phyloP scores from a whole-genome alignment of 2,329 filamentous ascomycete genomes.

The Fusarium sulawesiense region DNA sequence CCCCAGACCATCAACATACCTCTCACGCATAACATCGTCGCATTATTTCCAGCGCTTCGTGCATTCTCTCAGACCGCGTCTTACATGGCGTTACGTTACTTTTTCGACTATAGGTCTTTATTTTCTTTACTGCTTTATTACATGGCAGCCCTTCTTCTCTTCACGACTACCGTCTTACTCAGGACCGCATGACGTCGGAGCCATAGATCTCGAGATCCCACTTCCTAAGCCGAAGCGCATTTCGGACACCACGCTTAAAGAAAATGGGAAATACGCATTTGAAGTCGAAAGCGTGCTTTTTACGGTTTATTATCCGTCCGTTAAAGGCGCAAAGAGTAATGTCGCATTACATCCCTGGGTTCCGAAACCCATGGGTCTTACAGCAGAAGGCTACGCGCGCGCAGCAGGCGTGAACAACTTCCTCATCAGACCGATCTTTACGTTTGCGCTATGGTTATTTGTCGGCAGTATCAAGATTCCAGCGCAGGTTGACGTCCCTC shows the following conservation, averaged over 20 bases:
- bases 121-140: slow-evolving; percentile 54
- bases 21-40: slow-evolving; percentile 19
- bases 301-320: slow-evolving; percentile 61
- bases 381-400: slow-evolving; percentile 60
- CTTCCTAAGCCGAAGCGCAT: slow-evolving; percentile 49
- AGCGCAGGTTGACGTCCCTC: slow-evolving; percentile 59
- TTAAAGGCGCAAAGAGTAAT: slow-evolving; percentile 35
- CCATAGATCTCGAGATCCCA: slow-evolving; percentile 60
- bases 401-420: slow-evolving; percentile 58
- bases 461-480: slow-evolving; percentile 60
- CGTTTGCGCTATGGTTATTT: slow-evolving; percentile 55
- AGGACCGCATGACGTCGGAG: slow-evolving; percentile 58
- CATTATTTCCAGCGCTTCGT: slow-evolving; percentile 18
- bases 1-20: slow-evolving; percentile 25
- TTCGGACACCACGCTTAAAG: slow-evolving; percentile 51
- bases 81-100: slow-evolving; percentile 51
- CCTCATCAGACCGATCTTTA: slow-evolving; percentile 57
- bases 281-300: slow-evolving; percentile 61
- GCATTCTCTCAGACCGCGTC: slow-evolving; percentile 44
- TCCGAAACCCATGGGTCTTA: slow-evolving; percentile 56
- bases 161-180: slow-evolving; percentile 58
- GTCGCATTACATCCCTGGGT: slow-evolving; percentile 58
- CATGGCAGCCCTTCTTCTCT: slow-evolving; percentile 57
- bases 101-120: slow-evolving; percentile 49
- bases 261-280: slow-evolving; percentile 55